phyloP scores from a whole-genome alignment of 169 alveolate genomes.

The Plasmodium sp. region DNA sequence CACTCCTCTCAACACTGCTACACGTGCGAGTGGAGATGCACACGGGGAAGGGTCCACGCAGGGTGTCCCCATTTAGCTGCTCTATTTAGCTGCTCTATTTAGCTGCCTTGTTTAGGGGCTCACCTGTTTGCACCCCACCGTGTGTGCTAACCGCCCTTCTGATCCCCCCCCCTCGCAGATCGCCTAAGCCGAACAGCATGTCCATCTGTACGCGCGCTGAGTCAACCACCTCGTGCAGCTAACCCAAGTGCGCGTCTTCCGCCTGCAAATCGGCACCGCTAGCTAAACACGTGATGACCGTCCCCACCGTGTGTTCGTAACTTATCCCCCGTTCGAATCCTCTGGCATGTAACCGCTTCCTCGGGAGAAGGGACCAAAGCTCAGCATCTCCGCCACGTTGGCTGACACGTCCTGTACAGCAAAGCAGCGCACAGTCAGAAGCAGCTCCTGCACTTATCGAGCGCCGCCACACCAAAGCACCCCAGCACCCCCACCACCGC shows the following conservation, averaged over 20 bases:
- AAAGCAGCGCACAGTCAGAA: neutral
- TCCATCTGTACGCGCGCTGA: neutral
- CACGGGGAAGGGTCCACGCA: neutral
- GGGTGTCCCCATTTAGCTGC: neutral
- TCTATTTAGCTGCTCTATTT: neutral
- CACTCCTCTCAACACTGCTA: too few relatives aligned
- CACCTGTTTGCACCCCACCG: neutral
- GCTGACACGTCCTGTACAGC: neutral
- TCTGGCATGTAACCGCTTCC: neutral
- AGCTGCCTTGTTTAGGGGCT: neutral
- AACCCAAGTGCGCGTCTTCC: neutral
- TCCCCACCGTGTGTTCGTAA: neutral
- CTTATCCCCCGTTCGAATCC: neutral
- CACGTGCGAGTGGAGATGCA: neutral
- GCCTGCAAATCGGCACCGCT: neutral
- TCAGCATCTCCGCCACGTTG: neutral
- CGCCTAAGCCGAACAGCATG: neutral
- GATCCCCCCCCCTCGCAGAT: neutral
- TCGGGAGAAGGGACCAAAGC: neutral
- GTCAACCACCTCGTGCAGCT: neutral
- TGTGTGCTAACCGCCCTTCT: neutral
- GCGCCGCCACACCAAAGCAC: neutral
- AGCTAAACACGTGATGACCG: neutral
- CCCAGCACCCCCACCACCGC: neutral
- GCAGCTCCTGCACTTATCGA: neutral